Evolutionary conservation across 305 asterid species (phyloP), one percentile per base, ranked within the genome.

Genomic region (Rubia balearica): DNA sequence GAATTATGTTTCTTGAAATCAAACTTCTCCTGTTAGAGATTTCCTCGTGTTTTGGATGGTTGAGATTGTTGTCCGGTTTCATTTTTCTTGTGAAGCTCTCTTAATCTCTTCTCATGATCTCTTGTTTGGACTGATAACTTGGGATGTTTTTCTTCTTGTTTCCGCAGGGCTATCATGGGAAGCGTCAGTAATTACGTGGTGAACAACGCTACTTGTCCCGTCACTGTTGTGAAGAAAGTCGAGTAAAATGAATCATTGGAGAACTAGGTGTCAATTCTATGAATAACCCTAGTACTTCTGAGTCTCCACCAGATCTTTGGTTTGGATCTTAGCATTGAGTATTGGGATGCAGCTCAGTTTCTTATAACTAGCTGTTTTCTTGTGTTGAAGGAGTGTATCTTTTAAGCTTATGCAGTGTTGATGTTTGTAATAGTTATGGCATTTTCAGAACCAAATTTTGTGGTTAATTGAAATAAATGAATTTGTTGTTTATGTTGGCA

Each of bases 201-300:
- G 57, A 51, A 51, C 57, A 51, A 51, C 57, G 57, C 57, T 51
- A 51, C 57, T 51, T 51, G 57, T 16, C 57, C 57, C 22, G 57
- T 51, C 57, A 51, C 57, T 16, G 57, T 51, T 17, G 57, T 51
- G 57, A 51, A 51, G 57, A 51, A 51, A 7, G 57, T 16, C 21
- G 57, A 51, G 3, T 21, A 51, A 51, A 51, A 17, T 17, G 6
- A 51, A 16, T 51, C 1, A 51, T 51, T 21, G 22, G 57, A 17
- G 57, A 21, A 1, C 22, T 51, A 16, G 57, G 16, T 51, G 8
- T 21, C 57, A 21, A 5, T 51, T 1, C 57, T 51, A 51, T 17
- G 57, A 51, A 51, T 51, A 51, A 51, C 17, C 33, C 33, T 30
- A 3, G 33, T 30, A 3, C 33, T 30, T 30, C 2, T 30, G 33